Conservation (phyloP, 805 yeast species). For the Metschnikowia matae region DNA sequence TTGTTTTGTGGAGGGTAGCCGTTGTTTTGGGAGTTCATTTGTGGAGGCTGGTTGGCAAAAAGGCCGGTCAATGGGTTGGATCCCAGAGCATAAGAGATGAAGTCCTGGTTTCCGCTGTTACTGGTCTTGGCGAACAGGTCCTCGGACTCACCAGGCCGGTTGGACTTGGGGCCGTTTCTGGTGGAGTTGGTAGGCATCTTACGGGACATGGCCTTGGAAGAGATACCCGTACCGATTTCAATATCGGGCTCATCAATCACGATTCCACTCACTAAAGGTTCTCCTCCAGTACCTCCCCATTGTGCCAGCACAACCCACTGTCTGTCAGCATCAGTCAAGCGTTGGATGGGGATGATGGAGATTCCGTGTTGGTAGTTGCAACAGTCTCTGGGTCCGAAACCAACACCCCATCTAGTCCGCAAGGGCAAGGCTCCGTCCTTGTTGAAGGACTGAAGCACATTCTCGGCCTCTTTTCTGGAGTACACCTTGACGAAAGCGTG, state of each 20-base stretch:
- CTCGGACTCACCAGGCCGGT: conserved; percentile 56
- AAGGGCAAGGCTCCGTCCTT: conserved; percentile 60
- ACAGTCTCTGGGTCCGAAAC: conserved; percentile 98
- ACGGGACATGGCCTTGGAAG: conserved; percentile 85
- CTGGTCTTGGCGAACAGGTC: conserved; percentile 38
- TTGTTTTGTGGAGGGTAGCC: conserved; percentile 11
- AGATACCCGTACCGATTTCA: conserved; percentile 90
- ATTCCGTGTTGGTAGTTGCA: conserved; percentile 91
- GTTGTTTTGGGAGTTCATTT: conserved; percentile 2
- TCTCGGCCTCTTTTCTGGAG: conserved; percentile 88
- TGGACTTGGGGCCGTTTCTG: conserved; percentile 80
- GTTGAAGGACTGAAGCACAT: conserved; percentile 67
- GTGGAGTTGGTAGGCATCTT: conserved; percentile 90
- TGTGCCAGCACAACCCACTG: conserved; percentile 87
- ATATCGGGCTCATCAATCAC: conserved; percentile 97
- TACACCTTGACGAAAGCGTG: conserved; percentile 96
- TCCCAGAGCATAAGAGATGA: conserved; percentile 30
- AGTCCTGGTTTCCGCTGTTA: conserved; percentile 35
- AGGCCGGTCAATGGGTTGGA: conserved; percentile 49
- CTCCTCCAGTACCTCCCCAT: conserved; percentile 97
- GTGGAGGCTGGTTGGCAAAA: conserved; percentile 27
- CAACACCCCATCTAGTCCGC: conserved; percentile 98
- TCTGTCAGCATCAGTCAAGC: conserved; percentile 91
- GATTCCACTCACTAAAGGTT: conserved; percentile 70
- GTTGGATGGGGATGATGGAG: conserved; percentile 77